phyloP scores from a whole-genome alignment of 2,329 filamentous ascomycete species.

The Teratosphaeria epicoccoides region DNA sequence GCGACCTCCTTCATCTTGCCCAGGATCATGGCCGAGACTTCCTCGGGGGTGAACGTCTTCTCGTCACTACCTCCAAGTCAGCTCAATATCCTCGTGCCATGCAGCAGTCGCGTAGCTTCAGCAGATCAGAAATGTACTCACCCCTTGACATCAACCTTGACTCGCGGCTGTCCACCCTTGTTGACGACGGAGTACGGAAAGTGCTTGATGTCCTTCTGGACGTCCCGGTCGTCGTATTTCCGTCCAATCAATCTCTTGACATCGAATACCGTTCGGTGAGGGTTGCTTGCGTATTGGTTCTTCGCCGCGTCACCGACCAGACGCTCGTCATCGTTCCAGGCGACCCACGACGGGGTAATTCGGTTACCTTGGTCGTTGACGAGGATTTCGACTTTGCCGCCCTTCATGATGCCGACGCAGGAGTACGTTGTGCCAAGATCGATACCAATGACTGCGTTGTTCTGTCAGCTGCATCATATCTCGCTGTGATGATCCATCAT shows the following conservation, averaged over 20 bases:
- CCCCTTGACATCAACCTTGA: slow-evolving; percentile 62
- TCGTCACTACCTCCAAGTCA: slow-evolving; percentile 26
- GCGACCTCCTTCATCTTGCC: slow-evolving; percentile 96
- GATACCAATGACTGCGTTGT: slow-evolving; percentile 68
- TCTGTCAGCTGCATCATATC: slow-evolving; percentile 6
- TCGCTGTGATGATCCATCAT: not conserved
- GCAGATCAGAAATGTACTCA: slow-evolving; percentile 9
- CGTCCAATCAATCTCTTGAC: slow-evolving; percentile 43
- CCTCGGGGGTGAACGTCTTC: slow-evolving; percentile 70
- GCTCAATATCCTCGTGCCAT: not conserved
- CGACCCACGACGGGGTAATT: slow-evolving; percentile 60
- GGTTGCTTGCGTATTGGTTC: slow-evolving; percentile 62
- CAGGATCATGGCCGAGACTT: slow-evolving; percentile 70
- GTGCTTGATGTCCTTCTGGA: slow-evolving; percentile 92
- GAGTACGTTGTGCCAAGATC: slow-evolving; percentile 82
- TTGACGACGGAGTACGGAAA: slow-evolving; percentile 91
- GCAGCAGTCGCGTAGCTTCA: not conserved
- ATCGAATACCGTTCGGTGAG: slow-evolving; percentile 38
- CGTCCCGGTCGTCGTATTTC: slow-evolving; percentile 55
- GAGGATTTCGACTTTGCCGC: slow-evolving; percentile 89
- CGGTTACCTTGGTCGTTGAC: slow-evolving; percentile 96
- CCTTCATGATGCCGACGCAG: slow-evolving; percentile 92
- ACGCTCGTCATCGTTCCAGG: slow-evolving; percentile 84
- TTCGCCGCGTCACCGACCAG: slow-evolving; percentile 95
- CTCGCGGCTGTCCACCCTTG: slow-evolving; percentile 80